These are phyloP conservation scores for Globisporangium nunn DNA, from an alignment of 352 stramenopile species.

Conservation along the genomic window DNA sequence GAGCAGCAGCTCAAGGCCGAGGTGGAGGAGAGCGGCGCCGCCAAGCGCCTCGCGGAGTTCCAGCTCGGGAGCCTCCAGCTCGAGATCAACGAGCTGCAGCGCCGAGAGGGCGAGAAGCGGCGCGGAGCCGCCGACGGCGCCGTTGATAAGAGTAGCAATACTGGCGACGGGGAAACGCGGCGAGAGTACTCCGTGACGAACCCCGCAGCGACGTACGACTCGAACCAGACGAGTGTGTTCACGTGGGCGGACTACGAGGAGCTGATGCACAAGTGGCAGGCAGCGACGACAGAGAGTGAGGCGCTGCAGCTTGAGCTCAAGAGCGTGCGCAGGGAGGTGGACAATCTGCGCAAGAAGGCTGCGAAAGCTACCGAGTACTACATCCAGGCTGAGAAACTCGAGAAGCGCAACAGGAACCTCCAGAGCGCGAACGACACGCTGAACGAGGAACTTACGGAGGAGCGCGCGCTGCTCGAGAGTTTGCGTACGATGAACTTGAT, in stretches of 20 bases:
- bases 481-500: conserved; percentile 54
- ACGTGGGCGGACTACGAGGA: conserved; percentile 50
- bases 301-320: conserved; percentile 35
- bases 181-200: conserved; percentile 22
- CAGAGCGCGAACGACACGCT: conserved; percentile 48
- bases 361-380: conserved; percentile 29
- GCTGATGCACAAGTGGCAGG: conserved; percentile 34
- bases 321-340: conserved; percentile 50
- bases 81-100: conserved; percentile 21
- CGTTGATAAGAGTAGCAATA: conserved; percentile 1
- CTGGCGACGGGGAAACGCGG: not conserved
- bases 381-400: conserved; percentile 39
- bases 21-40: conserved; percentile 21
- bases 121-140: conserved; percentile 6
- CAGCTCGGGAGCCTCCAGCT: conserved; percentile 20
- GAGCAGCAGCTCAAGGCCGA: conserved; percentile 34
- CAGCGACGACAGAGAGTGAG: conserved; percentile 37
- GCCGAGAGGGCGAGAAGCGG: conserved; percentile 2
- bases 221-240: conserved; percentile 46
- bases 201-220: conserved; percentile 48
- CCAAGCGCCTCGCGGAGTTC: conserved; percentile 30
- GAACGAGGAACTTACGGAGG: conserved; percentile 55
- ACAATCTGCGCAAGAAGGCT: conserved; percentile 34
- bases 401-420: conserved; percentile 50
- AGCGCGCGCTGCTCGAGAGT: conserved; percentile 58